These are phyloP conservation scores for Elsinoe australis DNA, from an alignment of 2,329 filamentous ascomycete genomes.

Conservation along the genomic window DNA sequence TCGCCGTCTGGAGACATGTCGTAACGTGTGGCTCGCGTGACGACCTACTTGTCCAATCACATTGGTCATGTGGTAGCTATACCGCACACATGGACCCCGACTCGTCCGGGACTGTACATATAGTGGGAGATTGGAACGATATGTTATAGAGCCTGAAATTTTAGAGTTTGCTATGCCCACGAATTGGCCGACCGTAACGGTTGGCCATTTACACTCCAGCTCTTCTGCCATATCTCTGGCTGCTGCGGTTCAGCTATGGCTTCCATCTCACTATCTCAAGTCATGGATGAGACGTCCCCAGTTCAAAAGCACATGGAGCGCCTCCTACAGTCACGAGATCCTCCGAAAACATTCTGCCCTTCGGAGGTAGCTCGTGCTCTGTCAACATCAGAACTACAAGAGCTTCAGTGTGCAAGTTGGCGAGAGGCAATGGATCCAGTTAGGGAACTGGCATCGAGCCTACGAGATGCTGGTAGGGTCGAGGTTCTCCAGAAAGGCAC, in stretches of 20 bases:
- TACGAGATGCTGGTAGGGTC: constrained; percentile 36
- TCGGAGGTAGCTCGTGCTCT: constrained; percentile 45
- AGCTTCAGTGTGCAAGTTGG: constrained; percentile 34
- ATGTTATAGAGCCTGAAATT: too few relatives aligned
- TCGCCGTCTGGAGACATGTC: background rate
- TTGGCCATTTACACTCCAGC: too few relatives aligned
- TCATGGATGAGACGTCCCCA: background rate
- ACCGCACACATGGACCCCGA: too few relatives aligned
- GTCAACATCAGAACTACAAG: constrained; percentile 33
- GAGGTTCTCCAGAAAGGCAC: constrained; percentile 45
- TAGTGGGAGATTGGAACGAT: too few relatives aligned
- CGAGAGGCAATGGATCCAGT: constrained; percentile 42
- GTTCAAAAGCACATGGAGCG: constrained; percentile 8
- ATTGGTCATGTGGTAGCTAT: background rate
- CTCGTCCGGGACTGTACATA: too few relatives aligned
- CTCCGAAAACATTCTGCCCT: constrained; percentile 48
- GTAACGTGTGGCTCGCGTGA: background rate
- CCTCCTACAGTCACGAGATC: constrained; percentile 22
- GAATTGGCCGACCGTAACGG: background rate
- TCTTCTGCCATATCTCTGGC: too few relatives aligned
- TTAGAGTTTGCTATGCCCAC: too few relatives aligned
- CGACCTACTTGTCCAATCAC: background rate
- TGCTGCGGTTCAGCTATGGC: too few relatives aligned
- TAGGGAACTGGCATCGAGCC: constrained; percentile 36
- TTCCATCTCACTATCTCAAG: too few relatives aligned